These are phyloP conservation scores for Suhomyces wounanorum DNA, from an alignment of 1,139 yeast genomes.

Conservation along the genomic window DNA sequence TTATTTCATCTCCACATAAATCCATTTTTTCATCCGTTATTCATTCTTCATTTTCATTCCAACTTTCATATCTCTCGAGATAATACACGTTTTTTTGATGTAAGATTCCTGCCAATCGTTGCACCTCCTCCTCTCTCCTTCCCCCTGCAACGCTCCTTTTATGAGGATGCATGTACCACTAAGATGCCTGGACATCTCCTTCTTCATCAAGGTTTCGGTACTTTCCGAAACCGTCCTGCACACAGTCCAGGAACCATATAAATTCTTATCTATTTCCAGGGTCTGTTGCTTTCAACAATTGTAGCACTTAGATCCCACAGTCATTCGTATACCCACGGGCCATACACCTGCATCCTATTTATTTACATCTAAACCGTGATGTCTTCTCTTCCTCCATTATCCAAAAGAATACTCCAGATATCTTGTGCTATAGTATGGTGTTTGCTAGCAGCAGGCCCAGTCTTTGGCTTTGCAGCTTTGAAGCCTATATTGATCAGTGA, in stretches of 20 bases:
- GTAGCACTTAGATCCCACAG: neutral
- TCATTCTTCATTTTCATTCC: neutral
- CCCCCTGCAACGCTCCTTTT: no score
- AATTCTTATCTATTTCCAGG: neutral
- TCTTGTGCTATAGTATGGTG: constrained; percentile 84
- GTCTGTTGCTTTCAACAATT: neutral
- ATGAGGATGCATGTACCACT: no score
- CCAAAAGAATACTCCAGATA: constrained; percentile 46
- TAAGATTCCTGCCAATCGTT: neutral
- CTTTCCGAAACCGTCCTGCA: neutral
- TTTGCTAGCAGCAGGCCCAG: constrained; percentile 86
- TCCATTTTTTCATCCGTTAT: neutral
- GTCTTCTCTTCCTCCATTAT: constrained; percentile 11
- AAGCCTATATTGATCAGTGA: constrained; percentile 78
- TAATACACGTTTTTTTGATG: neutral
- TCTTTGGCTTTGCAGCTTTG: constrained; percentile 92
- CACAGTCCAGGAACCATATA: neutral
- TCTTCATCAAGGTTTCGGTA: neutral
- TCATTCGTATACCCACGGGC: neutral
- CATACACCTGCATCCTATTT: neutral
- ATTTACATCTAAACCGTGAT: no score
- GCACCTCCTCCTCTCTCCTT: no score
- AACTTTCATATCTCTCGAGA: neutral
- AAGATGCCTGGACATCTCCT: neutral
- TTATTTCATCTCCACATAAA: neutral